These are phyloP conservation scores for Cercospora sesami DNA, from an alignment of 2,329 filamentous ascomycete genomes.

Conservation along the genomic window DNA sequence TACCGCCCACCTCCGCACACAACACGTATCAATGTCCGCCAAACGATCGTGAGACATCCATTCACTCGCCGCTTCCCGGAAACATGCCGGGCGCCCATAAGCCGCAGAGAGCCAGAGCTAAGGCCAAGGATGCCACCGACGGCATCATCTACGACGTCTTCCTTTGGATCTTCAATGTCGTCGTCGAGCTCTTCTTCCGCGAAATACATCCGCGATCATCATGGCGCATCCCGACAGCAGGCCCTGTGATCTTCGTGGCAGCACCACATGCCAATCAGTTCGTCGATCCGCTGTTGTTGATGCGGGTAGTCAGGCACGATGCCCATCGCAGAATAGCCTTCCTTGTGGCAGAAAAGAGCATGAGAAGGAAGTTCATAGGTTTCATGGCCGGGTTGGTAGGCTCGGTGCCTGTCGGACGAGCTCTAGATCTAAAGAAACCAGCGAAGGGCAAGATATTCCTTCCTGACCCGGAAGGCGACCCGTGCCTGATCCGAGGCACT, in stretches of 20 bases:
- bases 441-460: constrained; percentile 81
- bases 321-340: constrained; percentile 86
- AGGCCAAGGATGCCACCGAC: constrained; percentile 31
- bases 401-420: constrained; percentile 87
- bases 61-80: constrained; percentile 1
- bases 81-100: constrained; percentile 7
- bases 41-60: background rate
- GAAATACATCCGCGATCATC: constrained; percentile 93
- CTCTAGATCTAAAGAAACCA: constrained; percentile 82
- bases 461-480: constrained; percentile 81
- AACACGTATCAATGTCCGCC: constrained; percentile 1
- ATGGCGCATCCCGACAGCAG: constrained; percentile 88
- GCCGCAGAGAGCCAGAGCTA: constrained; percentile 17
- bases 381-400: constrained; percentile 81
- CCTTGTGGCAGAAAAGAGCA: constrained; percentile 92
- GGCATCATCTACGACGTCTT: constrained; percentile 66
- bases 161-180: constrained; percentile 73
- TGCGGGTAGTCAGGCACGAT: constrained; percentile 84
- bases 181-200: constrained; percentile 96
- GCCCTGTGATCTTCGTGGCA: constrained; percentile 91
- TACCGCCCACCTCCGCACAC: background rate
- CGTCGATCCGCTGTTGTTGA: constrained; percentile 89
- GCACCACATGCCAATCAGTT: constrained; percentile 99
- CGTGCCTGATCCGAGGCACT: constrained; percentile 74
- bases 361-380: constrained; percentile 85